These are phyloP conservation scores for Fusarium paranaense DNA, from an alignment of 2,329 filamentous ascomycete species.

Conservation along the genomic window DNA sequence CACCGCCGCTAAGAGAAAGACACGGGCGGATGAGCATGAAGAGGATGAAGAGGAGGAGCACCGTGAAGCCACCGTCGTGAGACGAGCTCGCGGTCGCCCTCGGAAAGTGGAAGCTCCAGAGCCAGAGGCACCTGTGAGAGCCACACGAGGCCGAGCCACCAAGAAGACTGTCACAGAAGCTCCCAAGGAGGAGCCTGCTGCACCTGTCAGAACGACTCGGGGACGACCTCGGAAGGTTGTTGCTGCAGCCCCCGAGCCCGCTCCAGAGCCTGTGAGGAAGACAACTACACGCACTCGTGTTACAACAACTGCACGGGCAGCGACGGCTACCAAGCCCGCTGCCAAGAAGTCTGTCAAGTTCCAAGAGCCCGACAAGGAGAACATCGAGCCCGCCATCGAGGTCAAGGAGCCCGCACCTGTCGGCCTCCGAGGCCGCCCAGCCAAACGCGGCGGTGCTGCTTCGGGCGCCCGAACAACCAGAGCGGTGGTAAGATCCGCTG, in stretches of 20 bases:
- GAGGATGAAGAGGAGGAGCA: slow-evolving; percentile 58
- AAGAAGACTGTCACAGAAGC: slow-evolving; percentile 44
- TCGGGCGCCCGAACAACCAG: slow-evolving; percentile 50
- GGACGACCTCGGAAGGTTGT: slow-evolving; percentile 58
- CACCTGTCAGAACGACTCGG: slow-evolving; percentile 53
- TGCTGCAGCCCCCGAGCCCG: slow-evolving; percentile 40
- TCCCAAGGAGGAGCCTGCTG: slow-evolving; percentile 39
- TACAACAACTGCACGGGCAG: slow-evolving; percentile 46
- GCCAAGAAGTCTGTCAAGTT: slow-evolving; percentile 73
- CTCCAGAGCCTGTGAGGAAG: slow-evolving; percentile 49
- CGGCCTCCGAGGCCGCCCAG: slow-evolving; percentile 56
- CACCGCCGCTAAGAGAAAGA: slow-evolving; percentile 61
- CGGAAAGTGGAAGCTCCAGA: slow-evolving; percentile 54
- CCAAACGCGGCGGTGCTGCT: slow-evolving; percentile 54
- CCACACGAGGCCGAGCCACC: slow-evolving; percentile 44
- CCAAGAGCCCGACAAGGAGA: slow-evolving; percentile 74
- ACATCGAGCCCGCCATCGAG: slow-evolving; percentile 59
- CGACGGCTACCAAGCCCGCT: slow-evolving; percentile 55
- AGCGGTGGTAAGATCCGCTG: slow-evolving; percentile 47
- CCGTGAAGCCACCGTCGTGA: slow-evolving; percentile 48
- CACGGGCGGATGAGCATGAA: slow-evolving; percentile 63
- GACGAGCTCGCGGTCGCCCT: slow-evolving; percentile 55
- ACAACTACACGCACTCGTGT: slow-evolving; percentile 45
- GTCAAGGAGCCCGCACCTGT: slow-evolving; percentile 50
- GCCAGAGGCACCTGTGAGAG: slow-evolving; percentile 39